phyloP scores from a whole-genome alignment of 768 basidiomycete genomes.

The Dacryopinax primogenitus region DNA sequence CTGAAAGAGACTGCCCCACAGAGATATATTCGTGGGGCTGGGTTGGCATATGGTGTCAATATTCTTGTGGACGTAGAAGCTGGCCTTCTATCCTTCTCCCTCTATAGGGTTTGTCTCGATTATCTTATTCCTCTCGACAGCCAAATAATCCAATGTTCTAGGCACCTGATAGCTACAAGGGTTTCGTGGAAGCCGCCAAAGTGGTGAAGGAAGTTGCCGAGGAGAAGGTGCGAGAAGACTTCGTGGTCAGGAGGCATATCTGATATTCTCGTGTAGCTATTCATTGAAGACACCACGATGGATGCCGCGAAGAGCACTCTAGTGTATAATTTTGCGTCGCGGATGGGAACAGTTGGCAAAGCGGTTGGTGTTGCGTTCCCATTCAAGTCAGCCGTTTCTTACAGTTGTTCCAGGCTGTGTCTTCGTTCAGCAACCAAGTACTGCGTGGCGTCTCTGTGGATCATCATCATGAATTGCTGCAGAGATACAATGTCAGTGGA shows the following conservation, averaged over 20 bases:
- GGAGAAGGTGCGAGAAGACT: conserved; percentile 47
- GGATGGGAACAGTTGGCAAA: conserved; percentile 71
- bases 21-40: conserved; percentile 85
- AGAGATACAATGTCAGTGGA: conserved; percentile 41
- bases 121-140: not conserved
- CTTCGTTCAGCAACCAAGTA: conserved; percentile 81
- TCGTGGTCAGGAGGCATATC: not conserved
- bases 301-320: conserved; percentile 88
- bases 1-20: conserved; percentile 21
- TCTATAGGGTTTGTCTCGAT: conserved; percentile 42
- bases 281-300: conserved; percentile 62
- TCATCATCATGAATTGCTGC: conserved; percentile 61
- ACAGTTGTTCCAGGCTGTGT: conserved; percentile 43
- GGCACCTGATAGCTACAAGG: conserved; percentile 70
- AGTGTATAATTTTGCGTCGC: conserved; percentile 67
- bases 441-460: conserved; percentile 71
- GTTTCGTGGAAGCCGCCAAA: conserved; percentile 64
- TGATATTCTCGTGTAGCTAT: conserved; percentile 39
- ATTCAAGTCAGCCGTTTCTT: not conserved
- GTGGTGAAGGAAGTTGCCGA: conserved; percentile 70
- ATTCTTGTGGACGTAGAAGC: conserved; percentile 62
- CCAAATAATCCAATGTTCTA: conserved; percentile 24
- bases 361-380: conserved; percentile 45
- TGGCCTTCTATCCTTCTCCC: conserved; percentile 57
- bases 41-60: conserved; percentile 86